Conservation (phyloP, 306 rosid genomes). For the Casuarina glauca region DNA sequence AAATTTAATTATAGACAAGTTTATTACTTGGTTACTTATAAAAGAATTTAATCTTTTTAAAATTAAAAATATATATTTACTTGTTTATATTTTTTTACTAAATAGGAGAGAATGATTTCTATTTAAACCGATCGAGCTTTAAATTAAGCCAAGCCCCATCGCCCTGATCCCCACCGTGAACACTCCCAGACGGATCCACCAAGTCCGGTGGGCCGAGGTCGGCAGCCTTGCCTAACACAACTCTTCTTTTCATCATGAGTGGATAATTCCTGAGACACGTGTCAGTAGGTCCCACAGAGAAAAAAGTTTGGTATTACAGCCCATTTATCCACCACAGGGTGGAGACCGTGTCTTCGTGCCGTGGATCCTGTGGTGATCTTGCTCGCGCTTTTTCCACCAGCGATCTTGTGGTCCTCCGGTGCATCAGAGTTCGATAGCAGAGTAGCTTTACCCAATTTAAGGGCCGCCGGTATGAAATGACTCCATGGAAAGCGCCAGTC, state of each 20-base stretch:
- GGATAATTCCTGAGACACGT: neutral
- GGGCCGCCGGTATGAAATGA: too few relatives aligned
- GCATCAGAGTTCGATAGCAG: neutral
- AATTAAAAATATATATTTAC: too few relatives aligned
- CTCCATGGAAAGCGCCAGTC: slow-evolving; percentile 12
- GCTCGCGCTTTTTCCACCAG: too few relatives aligned
- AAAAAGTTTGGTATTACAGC: neutral
- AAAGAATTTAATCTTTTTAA: too few relatives aligned
- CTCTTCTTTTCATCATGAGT: neutral
- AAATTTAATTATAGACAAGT: too few relatives aligned
- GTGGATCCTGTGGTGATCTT: slow-evolving; percentile 19
- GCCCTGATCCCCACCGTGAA: too few relatives aligned
- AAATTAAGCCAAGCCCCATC: too few relatives aligned
- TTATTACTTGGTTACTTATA: too few relatives aligned
- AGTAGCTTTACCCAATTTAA: neutral
- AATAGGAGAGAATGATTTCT: too few relatives aligned
- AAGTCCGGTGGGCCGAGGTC: neutral
- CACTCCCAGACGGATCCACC: too few relatives aligned
- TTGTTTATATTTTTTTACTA: too few relatives aligned
- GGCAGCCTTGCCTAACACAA: neutral
- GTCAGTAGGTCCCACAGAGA: neutral
- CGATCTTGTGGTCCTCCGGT: neutral
- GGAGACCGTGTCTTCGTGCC: neutral
- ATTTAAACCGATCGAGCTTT: too few relatives aligned
- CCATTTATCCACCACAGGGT: neutral